These are phyloP conservation scores for Trichoderma arundinaceum DNA, from an alignment of 2,329 filamentous ascomycete genomes.

Conservation along the genomic window DNA sequence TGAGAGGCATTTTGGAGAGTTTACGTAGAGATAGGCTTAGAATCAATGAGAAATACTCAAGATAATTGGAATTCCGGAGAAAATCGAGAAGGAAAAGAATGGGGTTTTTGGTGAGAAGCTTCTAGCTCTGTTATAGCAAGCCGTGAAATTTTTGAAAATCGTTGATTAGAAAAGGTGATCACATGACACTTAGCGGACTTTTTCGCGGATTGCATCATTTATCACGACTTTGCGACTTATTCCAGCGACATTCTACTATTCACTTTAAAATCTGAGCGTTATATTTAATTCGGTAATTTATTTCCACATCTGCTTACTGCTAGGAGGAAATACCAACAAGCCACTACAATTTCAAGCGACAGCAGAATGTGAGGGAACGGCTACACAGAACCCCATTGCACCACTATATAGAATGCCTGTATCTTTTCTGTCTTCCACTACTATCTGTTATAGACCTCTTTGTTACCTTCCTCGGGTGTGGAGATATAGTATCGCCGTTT, in stretches of 20 bases:
- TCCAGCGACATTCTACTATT: background rate
- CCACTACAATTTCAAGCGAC: too few relatives aligned
- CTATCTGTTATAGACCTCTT: too few relatives aligned
- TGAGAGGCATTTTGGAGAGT: slow-evolving; percentile 39
- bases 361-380: too few relatives aligned
- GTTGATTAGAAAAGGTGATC: slow-evolving; percentile 22
- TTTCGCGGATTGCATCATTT: slow-evolving; percentile 27
- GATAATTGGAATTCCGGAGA: background rate
- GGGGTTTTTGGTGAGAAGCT: background rate
- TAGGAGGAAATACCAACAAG: too few relatives aligned
- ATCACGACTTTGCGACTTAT: slow-evolving; percentile 11
- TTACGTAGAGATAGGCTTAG: background rate
- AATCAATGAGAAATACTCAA: background rate
- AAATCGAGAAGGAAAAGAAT: background rate
- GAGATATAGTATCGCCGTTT: too few relatives aligned
- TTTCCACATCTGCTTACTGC: too few relatives aligned
- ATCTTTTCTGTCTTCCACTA: too few relatives aligned
- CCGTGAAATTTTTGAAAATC: background rate
- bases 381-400: too few relatives aligned
- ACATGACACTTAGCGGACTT: slow-evolving; percentile 16
- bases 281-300: too few relatives aligned
- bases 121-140: background rate
- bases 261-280: background rate
- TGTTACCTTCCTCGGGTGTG: too few relatives aligned
- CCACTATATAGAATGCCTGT: too few relatives aligned